Evolutionary conservation across 306 rosid genomes (phyloP).

Genomic region (Gastrolobium bilobum): DNA sequence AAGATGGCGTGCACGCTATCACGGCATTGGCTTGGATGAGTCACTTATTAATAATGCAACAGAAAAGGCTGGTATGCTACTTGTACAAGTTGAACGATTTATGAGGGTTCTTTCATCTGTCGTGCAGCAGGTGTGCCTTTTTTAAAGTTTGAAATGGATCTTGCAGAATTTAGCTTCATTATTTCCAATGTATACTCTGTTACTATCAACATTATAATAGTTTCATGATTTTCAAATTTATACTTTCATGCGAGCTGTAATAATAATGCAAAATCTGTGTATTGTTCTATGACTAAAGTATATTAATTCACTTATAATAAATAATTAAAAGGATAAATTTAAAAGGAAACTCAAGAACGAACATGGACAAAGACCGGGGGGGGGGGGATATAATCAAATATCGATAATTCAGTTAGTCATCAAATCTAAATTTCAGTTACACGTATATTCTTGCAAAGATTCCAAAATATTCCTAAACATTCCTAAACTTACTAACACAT

Average conservation of each 20-base stretch:
- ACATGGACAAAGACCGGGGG: conserved; percentile 11
- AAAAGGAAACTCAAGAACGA: conserved; percentile 21
- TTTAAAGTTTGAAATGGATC: conserved; percentile 38
- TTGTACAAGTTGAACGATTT: conserved; percentile 94
- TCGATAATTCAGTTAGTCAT: conserved; percentile 17
- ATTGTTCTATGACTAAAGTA: conserved; percentile 23
- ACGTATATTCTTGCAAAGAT: conserved; percentile 28
- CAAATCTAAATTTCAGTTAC: conserved; percentile 30
- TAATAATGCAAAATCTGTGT: conserved; percentile 21
- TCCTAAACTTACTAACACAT: conserved; percentile 13
- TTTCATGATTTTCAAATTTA: neutral
- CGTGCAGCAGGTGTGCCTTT: conserved; percentile 82
- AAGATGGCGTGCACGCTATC: conserved; percentile 90
- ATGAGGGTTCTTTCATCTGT: conserved; percentile 93
- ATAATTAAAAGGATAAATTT: conserved; percentile 28
- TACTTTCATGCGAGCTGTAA: conserved; percentile 27
- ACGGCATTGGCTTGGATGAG: conserved; percentile 86
- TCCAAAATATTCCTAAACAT: conserved; percentile 1
- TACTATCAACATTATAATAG: conserved; percentile 27
- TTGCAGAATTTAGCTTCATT: conserved; percentile 41
- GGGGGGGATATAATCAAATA: conserved; percentile 1
- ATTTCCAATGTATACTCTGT: conserved; percentile 21
- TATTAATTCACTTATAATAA: conserved; percentile 33
- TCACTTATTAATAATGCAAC: conserved; percentile 75
- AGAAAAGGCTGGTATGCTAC: conserved; percentile 95